These are phyloP conservation scores for Prunus yedoensis DNA, from an alignment of 331 rosid genomes.

Conservation along the genomic window DNA sequence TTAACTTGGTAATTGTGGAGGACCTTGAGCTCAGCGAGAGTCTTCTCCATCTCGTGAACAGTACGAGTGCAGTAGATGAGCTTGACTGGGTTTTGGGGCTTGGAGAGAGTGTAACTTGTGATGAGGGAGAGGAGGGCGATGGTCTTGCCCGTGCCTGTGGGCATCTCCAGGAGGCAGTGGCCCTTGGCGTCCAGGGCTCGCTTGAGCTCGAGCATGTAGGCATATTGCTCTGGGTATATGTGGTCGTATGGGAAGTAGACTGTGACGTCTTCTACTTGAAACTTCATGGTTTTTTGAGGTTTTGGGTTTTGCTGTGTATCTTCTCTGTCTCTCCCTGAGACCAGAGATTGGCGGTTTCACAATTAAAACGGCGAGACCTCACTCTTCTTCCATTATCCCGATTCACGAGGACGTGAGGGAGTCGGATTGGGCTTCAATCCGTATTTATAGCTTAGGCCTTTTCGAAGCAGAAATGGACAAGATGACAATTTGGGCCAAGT, in stretches of 20 bases:
- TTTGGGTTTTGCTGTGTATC: not conserved
- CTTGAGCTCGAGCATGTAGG: constrained; percentile 82
- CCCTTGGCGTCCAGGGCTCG: constrained; percentile 87
- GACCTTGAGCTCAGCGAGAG: constrained; percentile 71
- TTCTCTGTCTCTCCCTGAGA: not conserved
- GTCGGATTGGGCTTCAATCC: no score
- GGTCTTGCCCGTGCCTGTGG: constrained; percentile 90
- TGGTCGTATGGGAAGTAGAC: constrained; percentile 87
- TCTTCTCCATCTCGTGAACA: constrained; percentile 96
- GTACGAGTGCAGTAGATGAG: constrained; percentile 92
- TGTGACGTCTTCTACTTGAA: constrained; percentile 69
- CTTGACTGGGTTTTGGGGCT: constrained; percentile 66
- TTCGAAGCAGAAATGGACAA: no score
- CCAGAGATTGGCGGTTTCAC: not conserved
- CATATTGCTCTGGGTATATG: constrained; percentile 87
- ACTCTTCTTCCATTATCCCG: no score
- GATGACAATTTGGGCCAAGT: no score
- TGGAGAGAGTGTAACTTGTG: constrained; percentile 75
- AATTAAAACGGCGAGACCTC: not conserved
- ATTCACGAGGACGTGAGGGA: no score
- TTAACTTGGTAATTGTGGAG: constrained; percentile 66
- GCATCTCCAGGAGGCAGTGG: constrained; percentile 88
- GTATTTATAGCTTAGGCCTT: no score
- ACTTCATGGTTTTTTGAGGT: constrained; percentile 53
- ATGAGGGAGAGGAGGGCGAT: constrained; percentile 79